Conservation (phyloP, 2,329 filamentous ascomycete species). For the Cytospora paraplurivora region DNA sequence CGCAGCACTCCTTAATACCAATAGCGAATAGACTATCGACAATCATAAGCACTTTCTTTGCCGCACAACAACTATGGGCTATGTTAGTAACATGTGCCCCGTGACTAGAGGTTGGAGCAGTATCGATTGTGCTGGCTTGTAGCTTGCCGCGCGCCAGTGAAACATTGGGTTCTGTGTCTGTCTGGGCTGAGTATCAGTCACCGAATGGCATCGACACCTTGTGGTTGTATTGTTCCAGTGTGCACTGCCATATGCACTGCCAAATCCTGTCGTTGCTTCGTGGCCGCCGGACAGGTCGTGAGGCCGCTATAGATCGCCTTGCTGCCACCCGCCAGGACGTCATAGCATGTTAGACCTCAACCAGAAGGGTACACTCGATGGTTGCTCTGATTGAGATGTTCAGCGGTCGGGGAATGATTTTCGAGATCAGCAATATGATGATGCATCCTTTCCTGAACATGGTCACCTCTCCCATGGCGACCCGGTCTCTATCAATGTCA, state of each 20-base stretch:
- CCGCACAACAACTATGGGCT: not conserved
- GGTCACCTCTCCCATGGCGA: not conserved
- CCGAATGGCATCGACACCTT: not conserved
- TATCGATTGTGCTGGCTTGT: slow-evolving; percentile 13
- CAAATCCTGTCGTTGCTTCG: slow-evolving; percentile 4
- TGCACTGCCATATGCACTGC: slow-evolving; percentile 13
- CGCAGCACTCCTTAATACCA: slow-evolving; percentile 6
- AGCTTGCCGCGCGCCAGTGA: slow-evolving; percentile 23
- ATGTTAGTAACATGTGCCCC: slow-evolving; percentile 10
- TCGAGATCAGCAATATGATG: slow-evolving; percentile 18
- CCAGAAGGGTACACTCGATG: slow-evolving; percentile 6
- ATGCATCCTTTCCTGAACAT: slow-evolving; percentile 8
- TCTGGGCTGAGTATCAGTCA: not conserved
- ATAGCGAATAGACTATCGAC: not conserved
- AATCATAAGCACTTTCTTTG: not conserved
- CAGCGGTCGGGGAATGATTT: slow-evolving; percentile 16
- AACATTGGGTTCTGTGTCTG: slow-evolving; percentile 19
- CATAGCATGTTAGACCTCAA: slow-evolving; percentile 19
- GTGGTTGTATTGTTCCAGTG: slow-evolving; percentile 2
- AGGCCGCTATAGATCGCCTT: slow-evolving; percentile 12
- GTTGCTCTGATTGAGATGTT: not conserved
- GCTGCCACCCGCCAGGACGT: slow-evolving; percentile 19
- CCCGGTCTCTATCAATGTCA: not conserved
- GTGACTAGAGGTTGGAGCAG: slow-evolving; percentile 16
- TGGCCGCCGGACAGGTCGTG: slow-evolving; percentile 8